These are phyloP conservation scores for Xerocomellus dryophilus DNA, from an alignment of 768 basidiomycete genomes.

Conservation along the genomic window DNA sequence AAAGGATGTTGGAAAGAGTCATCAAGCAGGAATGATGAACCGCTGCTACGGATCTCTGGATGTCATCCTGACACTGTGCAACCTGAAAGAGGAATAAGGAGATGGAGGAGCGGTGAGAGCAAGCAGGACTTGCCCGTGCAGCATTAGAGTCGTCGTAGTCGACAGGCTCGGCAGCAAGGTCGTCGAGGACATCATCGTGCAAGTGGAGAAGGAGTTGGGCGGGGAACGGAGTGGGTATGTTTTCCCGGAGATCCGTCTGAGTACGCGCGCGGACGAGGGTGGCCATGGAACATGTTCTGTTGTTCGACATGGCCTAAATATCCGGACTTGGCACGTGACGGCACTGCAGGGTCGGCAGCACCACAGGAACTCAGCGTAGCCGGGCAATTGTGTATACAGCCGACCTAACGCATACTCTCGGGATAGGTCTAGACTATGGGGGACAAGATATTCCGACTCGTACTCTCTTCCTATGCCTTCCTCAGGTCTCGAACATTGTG, in stretches of 20 bases:
- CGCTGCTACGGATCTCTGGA: slow-evolving; percentile 67
- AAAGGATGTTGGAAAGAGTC: slow-evolving; percentile 68
- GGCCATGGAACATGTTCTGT: slow-evolving; percentile 19
- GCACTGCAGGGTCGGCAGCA: slow-evolving; percentile 8
- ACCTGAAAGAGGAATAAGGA: slow-evolving; percentile 4
- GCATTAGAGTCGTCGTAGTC: slow-evolving; percentile 13
- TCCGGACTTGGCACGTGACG: slow-evolving; percentile 17
- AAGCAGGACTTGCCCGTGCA: slow-evolving; percentile 6
- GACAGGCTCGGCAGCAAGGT: slow-evolving; percentile 24
- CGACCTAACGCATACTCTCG: no score
- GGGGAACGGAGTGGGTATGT: slow-evolving; percentile 26
- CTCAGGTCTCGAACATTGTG: no score
- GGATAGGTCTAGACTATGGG: no score
- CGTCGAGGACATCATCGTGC: slow-evolving; percentile 15
- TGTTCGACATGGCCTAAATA: slow-evolving; percentile 7
- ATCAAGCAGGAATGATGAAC: slow-evolving; percentile 74
- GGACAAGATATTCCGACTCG: no score
- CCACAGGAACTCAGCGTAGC: no score
- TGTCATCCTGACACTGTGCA: slow-evolving; percentile 45
- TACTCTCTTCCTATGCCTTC: no score
- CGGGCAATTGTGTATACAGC: no score
- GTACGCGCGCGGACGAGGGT: slow-evolving; percentile 23
- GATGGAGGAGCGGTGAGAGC: neutral
- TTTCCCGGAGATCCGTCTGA: neutral
- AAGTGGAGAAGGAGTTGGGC: slow-evolving; percentile 8